Base-by-base conservation (phyloP, 78 protist species). In the Planoprotostelium fungivorum region DNA sequence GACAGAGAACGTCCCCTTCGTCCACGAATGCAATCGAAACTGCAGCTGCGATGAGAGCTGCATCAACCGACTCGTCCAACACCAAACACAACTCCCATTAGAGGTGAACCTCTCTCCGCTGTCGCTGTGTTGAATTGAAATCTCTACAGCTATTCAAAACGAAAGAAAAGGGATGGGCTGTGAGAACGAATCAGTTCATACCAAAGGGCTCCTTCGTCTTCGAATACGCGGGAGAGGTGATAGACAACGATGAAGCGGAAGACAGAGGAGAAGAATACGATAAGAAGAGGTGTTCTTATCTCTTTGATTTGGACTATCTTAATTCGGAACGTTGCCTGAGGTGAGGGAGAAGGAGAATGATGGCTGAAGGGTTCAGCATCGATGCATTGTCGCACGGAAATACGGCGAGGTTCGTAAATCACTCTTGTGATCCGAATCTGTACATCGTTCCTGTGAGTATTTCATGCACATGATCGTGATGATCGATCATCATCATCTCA, bases 211-310 rank as follows among this genome's bases (percentile, higher is more conserved):
- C 88, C 25, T 95, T 91, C 88, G 95, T 95, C 34, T 86, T 91
- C 88, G 97, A 95, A 88, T 95, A 93, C 83, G 89, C 88, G 0
- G 97, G 97, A 73, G 97, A 95, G 86, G 87, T 93, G 63, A 89
- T 95, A 29, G n/a, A 91, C 25, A 34, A 34, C 9, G 88, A 90
- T 0, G 95, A 89, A n/a, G 97, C 95, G 10, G 93, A 95, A 36
- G n/a, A 31, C 1, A 87, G 96, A 35, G 96, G 96, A 34, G 28
- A 36, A 34, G 1, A 38, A 0, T 94, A 94, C 87, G 96, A 94
- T 35, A 34, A 0, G 29, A n/a, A 63, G 28, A 73, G 91, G 38
- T 89, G 87, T 16, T 85, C 90, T 29, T 91, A 91, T 38, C 90
- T 95, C 1, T 95, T 83, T 85, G 97, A 95, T 84, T 36, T 95